Evolutionary conservation across 2,329 filamentous ascomycete genomes (phyloP).

Genomic region (Botryotinia narcissicola): DNA sequence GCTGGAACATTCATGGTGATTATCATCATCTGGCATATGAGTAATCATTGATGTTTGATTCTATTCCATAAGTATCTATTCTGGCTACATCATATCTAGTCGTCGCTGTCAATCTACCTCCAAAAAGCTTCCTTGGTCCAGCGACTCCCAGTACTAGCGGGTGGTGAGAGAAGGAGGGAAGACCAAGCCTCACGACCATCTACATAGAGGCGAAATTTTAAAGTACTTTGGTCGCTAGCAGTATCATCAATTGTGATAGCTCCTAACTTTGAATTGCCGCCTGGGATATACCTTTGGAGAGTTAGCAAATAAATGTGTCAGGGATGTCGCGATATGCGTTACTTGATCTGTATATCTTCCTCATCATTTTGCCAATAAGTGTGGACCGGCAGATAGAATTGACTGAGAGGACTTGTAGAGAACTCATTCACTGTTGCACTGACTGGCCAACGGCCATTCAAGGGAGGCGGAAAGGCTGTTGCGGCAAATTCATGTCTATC

Average conservation of each 20-base stretch:
- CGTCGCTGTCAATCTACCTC: slow-evolving; percentile 26
- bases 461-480: slow-evolving; percentile 69
- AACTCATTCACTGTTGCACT: slow-evolving; percentile 79
- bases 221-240: slow-evolving; percentile 63
- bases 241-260: slow-evolving; percentile 73
- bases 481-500: slow-evolving; percentile 97
- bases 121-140: slow-evolving; percentile 37
- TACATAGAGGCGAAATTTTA: slow-evolving; percentile 80
- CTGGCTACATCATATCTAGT: background rate
- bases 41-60: background rate
- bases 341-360: slow-evolving; percentile 83
- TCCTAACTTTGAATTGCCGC: slow-evolving; percentile 87
- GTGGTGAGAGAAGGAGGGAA: slow-evolving; percentile 51
- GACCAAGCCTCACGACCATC: slow-evolving; percentile 80
- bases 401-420: slow-evolving; percentile 83
- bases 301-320: slow-evolving; percentile 28
- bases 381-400: slow-evolving; percentile 85
- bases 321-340: slow-evolving; percentile 41
- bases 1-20: background rate
- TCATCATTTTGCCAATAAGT: slow-evolving; percentile 81
- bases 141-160: slow-evolving; percentile 32
- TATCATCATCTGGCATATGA: background rate
- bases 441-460: slow-evolving; percentile 59
- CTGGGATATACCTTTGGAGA: slow-evolving; percentile 65
- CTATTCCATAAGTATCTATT: background rate